Evolutionary conservation across 129 eudicot genomes (phyloP), one percentile per base, ranked within the genome.

Genomic region (Ambrosia trifida): DNA sequence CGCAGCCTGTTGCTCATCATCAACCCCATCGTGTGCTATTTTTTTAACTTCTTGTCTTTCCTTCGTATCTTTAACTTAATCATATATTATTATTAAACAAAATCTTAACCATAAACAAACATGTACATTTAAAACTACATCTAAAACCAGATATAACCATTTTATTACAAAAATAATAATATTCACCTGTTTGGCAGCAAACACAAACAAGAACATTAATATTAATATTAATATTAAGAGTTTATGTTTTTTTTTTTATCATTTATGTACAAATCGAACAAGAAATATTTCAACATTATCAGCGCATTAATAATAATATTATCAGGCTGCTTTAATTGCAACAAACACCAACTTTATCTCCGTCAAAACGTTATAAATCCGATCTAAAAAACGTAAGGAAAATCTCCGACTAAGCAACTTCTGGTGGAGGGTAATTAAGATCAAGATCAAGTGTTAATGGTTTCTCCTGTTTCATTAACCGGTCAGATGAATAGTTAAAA

Each of bases 381-480:
- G 20, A 77, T 77, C 73, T 68, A 49, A 30, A 60, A 49, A 57
- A 38, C 6, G 1, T 61, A 66, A 17, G 14, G 45, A 60, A 13
- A 61, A 40, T 1, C 11, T 44, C 35, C n/a, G 45, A 18, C 78
- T 41, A 81, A 7, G 53, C 84, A 66, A 64, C 73, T 75, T 78
- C 82, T 30, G 86, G 77, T 3, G 90, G 87, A 3, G 86, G 84
- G 14, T 76, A 69, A 78, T 85, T 85, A 14, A 85, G 90, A 79
- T 85, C 90, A 14, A 85, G 82, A 65, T 79, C 82, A 3, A 79
- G 64, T n/a, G 57, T 73, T 5, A 75, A 56, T 1, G 73, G 7
- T 12, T 56, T 82, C 64, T 33, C 79, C 18, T 30, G 60, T 35
- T 67, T 54, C 9, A 4, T 54, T 5, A 4, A 5, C 7, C 64